These are phyloP conservation scores for Neonectria magnoliae DNA, from an alignment of 2,329 filamentous ascomycete species.

Conservation along the genomic window DNA sequence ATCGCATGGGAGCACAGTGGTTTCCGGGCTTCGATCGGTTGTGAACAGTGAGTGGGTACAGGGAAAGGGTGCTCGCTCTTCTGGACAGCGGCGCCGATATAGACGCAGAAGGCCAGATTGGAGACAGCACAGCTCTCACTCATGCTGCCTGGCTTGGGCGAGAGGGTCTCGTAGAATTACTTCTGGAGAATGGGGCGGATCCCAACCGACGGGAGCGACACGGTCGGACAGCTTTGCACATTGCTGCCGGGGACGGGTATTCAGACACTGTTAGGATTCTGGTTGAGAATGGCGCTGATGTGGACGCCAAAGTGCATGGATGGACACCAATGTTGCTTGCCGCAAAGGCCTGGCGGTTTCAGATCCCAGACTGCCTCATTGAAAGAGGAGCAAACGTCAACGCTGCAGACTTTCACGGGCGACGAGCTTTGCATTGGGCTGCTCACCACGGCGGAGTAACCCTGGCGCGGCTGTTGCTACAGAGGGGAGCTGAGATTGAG, in stretches of 20 bases:
- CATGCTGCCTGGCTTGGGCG: constrained; percentile 18
- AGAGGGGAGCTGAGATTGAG: constrained; percentile 6
- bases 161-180: constrained; percentile 12
- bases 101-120: constrained; percentile 15
- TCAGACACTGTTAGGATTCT: constrained; percentile 5
- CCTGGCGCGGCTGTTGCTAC: constrained; percentile 1
- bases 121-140: constrained; percentile 22
- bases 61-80: constrained; percentile 10
- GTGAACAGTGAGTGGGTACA: constrained; percentile 29
- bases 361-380: constrained; percentile 16
- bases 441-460: not conserved
- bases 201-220: constrained; percentile 12
- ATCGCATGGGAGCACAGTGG: constrained; percentile 25
- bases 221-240: constrained; percentile 24
- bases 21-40: constrained; percentile 25
- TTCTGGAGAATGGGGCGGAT: constrained; percentile 25
- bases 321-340: constrained; percentile 27
- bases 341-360: constrained; percentile 6
- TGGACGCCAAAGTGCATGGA: constrained; percentile 14
- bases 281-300: constrained; percentile 13
- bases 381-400: constrained; percentile 16
- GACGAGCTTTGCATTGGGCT: constrained; percentile 24
- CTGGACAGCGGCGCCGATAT: constrained; percentile 24
- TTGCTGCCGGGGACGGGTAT: constrained; percentile 13
- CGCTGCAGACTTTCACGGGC: constrained; percentile 24